These are phyloP conservation scores for Sonneratia alba DNA, from an alignment of 345 rosid genomes.

Conservation along the genomic window DNA sequence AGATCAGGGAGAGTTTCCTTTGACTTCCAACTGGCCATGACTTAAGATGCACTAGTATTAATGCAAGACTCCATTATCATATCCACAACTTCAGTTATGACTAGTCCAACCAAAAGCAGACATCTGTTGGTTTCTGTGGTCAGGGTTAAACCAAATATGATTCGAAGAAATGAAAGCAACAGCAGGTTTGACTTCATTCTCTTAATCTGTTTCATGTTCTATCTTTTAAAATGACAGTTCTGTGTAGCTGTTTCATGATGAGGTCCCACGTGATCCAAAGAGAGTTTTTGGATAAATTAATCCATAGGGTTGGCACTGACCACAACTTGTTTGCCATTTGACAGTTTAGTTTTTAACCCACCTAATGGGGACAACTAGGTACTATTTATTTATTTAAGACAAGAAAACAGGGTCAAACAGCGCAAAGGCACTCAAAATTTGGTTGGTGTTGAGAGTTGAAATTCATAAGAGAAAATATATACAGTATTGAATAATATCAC, in stretches of 20 bases:
- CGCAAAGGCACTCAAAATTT: not conserved
- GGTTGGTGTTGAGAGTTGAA: not conserved
- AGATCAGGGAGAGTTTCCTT: not conserved
- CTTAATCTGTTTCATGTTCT: not conserved
- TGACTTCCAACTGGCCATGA: not conserved
- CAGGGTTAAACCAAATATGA: slow-evolving; percentile 1
- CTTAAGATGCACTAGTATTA: not conserved
- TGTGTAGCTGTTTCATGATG: not conserved
- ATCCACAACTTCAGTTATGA: not conserved
- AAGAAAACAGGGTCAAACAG: not conserved
- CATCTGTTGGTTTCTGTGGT: slow-evolving; percentile 4
- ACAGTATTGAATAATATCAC: no score
- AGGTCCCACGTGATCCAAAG: not conserved
- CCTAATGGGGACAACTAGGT: not conserved
- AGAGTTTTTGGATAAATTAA: slow-evolving; percentile 3
- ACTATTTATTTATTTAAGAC: not conserved
- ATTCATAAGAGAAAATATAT: no score
- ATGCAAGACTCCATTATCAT: not conserved
- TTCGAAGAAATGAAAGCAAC: not conserved
- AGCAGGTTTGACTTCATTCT: not conserved
- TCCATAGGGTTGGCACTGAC: slow-evolving; percentile 8
- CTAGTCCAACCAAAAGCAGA: slow-evolving; percentile 2
- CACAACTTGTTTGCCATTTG: not conserved
- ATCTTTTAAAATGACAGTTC: not conserved
- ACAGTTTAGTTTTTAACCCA: not conserved